Conservation (phyloP, 2,329 filamentous ascomycete species). For the Cladosporium sp. region DNA sequence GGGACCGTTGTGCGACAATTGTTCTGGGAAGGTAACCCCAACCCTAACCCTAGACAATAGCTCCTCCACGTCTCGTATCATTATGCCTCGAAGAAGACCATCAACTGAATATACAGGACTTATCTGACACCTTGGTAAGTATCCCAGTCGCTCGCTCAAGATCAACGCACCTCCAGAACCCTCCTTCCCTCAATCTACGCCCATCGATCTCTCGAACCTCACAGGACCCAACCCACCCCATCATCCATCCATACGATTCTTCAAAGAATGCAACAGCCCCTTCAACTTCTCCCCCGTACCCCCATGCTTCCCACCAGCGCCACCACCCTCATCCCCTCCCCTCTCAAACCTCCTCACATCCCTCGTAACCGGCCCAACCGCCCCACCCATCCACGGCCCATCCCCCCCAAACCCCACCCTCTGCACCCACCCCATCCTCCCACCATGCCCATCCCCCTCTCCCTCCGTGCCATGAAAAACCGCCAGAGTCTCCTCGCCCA, state of each 20-base stretch:
- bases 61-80: no score
- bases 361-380: slow-evolving; percentile 33
- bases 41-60: background rate
- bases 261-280: background rate
- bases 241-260: no score
- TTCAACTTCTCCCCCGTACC: background rate
- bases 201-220: no score
- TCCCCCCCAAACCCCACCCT: slow-evolving; percentile 34
- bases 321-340: slow-evolving; percentile 25
- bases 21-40: no score
- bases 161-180: no score
- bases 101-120: no score
- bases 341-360: slow-evolving; percentile 1
- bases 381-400: slow-evolving; percentile 41
- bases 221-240: no score
- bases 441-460: slow-evolving; percentile 42
- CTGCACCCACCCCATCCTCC: slow-evolving; percentile 42
- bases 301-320: background rate
- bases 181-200: no score
- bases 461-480: slow-evolving; percentile 46
- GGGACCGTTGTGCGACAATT: no score
- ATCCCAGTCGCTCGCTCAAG: no score
- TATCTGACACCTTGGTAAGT: no score
- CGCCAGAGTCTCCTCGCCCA: slow-evolving; percentile 39
- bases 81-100: no score